Conservation (phyloP, 1,139 yeast species). For the Geotrichum macrosporum region DNA sequence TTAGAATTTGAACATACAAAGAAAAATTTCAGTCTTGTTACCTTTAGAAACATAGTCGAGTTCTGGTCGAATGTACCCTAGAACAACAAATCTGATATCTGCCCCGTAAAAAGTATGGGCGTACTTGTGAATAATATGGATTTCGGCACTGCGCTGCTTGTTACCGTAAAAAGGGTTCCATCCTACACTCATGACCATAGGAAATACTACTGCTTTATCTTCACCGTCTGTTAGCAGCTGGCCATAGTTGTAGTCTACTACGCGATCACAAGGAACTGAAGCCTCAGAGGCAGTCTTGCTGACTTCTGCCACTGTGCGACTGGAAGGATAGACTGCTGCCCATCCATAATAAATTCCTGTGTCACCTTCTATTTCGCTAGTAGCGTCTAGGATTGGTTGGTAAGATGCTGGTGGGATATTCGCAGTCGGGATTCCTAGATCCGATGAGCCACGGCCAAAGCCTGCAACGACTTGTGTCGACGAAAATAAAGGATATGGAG, state of each 20-base stretch:
- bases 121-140: slow-evolving; percentile 80
- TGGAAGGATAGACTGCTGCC: slow-evolving; percentile 44
- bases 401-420: slow-evolving; percentile 65
- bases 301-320: slow-evolving; percentile 9
- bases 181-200: slow-evolving; percentile 94
- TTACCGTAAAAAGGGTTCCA: slow-evolving; percentile 92
- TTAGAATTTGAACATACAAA: no score
- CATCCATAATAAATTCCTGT: slow-evolving; percentile 93
- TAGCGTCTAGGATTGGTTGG: slow-evolving; percentile 43
- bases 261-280: slow-evolving; percentile 22
- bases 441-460: slow-evolving; percentile 92
- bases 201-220: slow-evolving; percentile 49
- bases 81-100: slow-evolving; percentile 55
- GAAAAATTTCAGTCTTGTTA: no score
- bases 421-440: slow-evolving; percentile 93
- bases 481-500: slow-evolving; percentile 66
- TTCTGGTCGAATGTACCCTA: slow-evolving; percentile 92
- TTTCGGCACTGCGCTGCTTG: slow-evolving; percentile 56
- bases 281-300: slow-evolving; percentile 16
- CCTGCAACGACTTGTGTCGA: slow-evolving; percentile 66
- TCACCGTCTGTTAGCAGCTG: slow-evolving; percentile 41
- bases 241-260: slow-evolving; percentile 60
- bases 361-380: slow-evolving; percentile 33
- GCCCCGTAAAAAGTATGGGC: slow-evolving; percentile 76
- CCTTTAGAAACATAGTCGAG: slow-evolving; percentile 69